Base-by-base conservation (phyloP, 202 grass and related monocot species). In the Carex arenaria region DNA sequence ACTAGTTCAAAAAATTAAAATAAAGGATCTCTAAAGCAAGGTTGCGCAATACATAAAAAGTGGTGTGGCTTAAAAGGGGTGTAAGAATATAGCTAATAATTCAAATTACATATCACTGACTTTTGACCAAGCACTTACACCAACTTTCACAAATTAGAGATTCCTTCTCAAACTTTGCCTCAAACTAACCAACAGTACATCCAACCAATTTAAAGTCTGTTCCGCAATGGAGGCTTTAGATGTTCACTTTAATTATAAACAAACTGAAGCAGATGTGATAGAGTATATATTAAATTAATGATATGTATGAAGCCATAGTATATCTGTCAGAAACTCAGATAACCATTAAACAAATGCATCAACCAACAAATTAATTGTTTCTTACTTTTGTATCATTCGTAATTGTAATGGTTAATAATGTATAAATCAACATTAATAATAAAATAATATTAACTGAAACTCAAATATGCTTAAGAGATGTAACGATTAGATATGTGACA, bases 181-280 rank as follows among this genome's bases (percentile, higher is more conserved):
- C 71, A 74, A 74, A 53, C 17, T 53, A 53, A 30, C 42, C 69
- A 49, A 72, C 42, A 28, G 19, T 72, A 11, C 69, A 73, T 53
- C 70, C 70, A 73, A 73, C 70, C 70, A 73, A 52, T 73, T 73
- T 52, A 15, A 73, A 73, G 70, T 28, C 45, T 73, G 53, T 52
- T 73, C 45, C 10, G 20, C 70, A 26, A 23, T 73, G 70, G 70
- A 73, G 67, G 8, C 67, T 70, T 70, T 70, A 45, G 17, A 10
- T 70, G 34, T 45, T 51, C 45, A 53, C 70, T 73, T 73, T 73
- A 73, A 73, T 73, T 7, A 73, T 73, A 52, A 73, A 73, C 70
- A 73, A 73, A 53, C 43, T 73, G 20, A 73, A 52, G 10, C 43
- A 51, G 42, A 47, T 22, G 42, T 72, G 42, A 11, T 14, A 31